Percentiles rank a stretch among this genome's conserved stretches.
Evolutionary conservation across 495 filamentous ascomycete genomes (phyloP).

Genomic region (Chlorociboria aeruginascens): DNA sequence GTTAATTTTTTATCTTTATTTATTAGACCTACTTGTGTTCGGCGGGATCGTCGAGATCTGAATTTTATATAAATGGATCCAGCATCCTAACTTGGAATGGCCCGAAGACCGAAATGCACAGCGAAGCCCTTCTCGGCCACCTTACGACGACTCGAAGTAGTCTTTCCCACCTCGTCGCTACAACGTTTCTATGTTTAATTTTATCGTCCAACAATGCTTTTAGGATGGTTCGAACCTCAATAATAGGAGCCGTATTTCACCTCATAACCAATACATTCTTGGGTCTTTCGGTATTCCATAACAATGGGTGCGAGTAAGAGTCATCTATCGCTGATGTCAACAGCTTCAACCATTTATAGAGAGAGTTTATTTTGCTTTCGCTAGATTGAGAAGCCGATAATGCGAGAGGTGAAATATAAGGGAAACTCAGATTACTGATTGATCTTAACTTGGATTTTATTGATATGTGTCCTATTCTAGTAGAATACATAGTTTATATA

Average conservation of each 20-base stretch:
- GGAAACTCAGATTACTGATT: too few relatives aligned
- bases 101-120: slow-evolving; percentile 23
- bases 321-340: too few relatives aligned
- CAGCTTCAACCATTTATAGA: too few relatives aligned
- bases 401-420: too few relatives aligned
- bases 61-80: slow-evolving; percentile 24
- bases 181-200: neutral
- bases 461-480: too few relatives aligned
- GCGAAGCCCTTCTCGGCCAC: slow-evolving; percentile 24
- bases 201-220: neutral
- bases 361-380: too few relatives aligned
- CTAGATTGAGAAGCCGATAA: too few relatives aligned
- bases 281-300: neutral
- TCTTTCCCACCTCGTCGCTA: slow-evolving; percentile 3
- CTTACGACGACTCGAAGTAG: slow-evolving; percentile 16
- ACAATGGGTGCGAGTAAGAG: neutral
- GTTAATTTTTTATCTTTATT: too few relatives aligned
- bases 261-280: neutral
- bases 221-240: neutral
- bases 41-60: too few relatives aligned
- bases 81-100: slow-evolving; percentile 37
- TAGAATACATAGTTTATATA: too few relatives aligned
- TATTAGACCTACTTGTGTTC: too few relatives aligned
- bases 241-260: neutral
- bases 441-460: too few relatives aligned